These are phyloP conservation scores for Clarireedia paspali DNA, from an alignment of 2,329 filamentous ascomycete genomes.

Conservation along the genomic window DNA sequence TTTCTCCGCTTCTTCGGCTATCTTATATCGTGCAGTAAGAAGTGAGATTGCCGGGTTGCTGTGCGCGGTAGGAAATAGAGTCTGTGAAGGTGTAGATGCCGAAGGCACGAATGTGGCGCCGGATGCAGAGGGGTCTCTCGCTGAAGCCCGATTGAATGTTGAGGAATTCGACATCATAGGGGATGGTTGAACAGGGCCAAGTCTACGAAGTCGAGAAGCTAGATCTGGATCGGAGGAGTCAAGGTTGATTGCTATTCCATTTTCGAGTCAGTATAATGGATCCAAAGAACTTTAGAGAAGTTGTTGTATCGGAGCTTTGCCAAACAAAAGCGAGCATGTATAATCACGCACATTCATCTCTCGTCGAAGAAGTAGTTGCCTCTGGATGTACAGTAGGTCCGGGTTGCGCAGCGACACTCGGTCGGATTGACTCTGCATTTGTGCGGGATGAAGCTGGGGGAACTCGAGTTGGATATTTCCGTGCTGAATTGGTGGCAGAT, in stretches of 20 bases:
- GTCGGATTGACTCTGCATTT: conserved; percentile 5
- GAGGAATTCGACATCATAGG: conserved; percentile 25
- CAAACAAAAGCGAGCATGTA: background rate
- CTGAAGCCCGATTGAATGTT: conserved; percentile 17
- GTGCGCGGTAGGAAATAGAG: conserved; percentile 17
- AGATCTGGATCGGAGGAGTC: conserved; percentile 16
- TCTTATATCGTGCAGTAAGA: conserved; percentile 41
- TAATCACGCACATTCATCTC: conserved; percentile 9
- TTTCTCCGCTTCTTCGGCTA: conserved; percentile 51
- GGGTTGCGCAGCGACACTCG: conserved; percentile 4
- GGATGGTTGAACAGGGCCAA: conserved; percentile 25
- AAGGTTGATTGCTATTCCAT: conserved; percentile 8
- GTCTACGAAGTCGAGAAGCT: conserved; percentile 19
- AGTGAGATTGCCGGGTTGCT: conserved; percentile 22
- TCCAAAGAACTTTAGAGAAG: background rate
- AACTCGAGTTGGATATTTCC: conserved; percentile 26
- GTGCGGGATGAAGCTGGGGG: conserved; percentile 13
- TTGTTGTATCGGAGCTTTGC: background rate
- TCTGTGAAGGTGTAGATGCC: conserved; percentile 18
- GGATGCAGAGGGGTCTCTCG: conserved; percentile 4
- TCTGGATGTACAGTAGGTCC: conserved; percentile 14
- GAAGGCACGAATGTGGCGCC: conserved; percentile 16
- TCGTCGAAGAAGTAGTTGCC: background rate
- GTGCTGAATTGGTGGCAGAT: conserved; percentile 13
- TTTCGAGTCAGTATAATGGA: background rate